Conservation (phyloP, 2,329 filamentous ascomycete species). For the Myriosclerotinia curreyana region DNA sequence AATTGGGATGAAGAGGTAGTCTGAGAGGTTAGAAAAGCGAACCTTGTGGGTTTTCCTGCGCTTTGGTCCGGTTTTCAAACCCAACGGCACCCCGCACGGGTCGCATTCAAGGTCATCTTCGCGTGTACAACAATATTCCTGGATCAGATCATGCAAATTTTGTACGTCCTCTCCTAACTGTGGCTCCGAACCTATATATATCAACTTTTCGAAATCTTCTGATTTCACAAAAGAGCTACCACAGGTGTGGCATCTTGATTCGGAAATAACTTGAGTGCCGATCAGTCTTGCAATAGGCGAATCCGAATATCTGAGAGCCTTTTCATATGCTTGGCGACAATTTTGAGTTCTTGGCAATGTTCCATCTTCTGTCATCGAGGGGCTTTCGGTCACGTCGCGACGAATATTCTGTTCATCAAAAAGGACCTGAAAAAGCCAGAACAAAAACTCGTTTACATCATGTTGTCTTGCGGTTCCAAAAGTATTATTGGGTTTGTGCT, state of each 20-base stretch:
- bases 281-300: slow-evolving; percentile 2
- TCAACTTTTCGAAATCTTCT: not conserved
- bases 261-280: not conserved
- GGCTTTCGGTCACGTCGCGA: not conserved
- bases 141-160: not conserved
- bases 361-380: not conserved
- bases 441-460: slow-evolving; percentile 17
- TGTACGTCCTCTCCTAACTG: not conserved
- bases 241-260: not conserved
- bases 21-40: slow-evolving; percentile 7
- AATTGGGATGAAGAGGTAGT: slow-evolving; percentile 13
- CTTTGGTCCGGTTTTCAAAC: not conserved
- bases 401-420: slow-evolving; percentile 14
- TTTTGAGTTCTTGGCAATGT: slow-evolving; percentile 11
- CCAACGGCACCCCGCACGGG: not conserved
- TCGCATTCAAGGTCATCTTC: not conserved
- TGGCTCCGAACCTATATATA: not conserved
- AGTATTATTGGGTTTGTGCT: slow-evolving; percentile 1
- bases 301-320: not conserved
- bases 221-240: not conserved
- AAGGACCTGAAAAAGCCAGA: slow-evolving; percentile 6
- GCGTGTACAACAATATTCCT: not conserved
- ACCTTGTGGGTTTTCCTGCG: not conserved
- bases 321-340: slow-evolving; percentile 15
- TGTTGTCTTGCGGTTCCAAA: slow-evolving; percentile 18